A percentile compares a stretch with the other conserved stretches of the same genome.
These are phyloP conservation scores for Quercus ilex DNA, from an alignment of 306 rosid genomes.

Conservation along the genomic window DNA sequence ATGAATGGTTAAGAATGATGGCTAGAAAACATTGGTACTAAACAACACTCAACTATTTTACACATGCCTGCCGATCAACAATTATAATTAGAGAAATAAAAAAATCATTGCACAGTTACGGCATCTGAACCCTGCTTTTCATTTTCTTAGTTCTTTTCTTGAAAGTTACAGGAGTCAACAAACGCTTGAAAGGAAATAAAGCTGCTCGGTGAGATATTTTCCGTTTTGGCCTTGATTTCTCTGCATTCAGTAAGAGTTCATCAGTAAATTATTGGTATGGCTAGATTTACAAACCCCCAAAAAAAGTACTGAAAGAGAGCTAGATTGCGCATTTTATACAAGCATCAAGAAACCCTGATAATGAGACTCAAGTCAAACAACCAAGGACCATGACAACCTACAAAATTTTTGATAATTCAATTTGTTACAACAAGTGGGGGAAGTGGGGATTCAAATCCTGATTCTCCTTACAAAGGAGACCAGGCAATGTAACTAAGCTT, in stretches of 20 bases:
- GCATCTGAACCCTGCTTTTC: constrained; percentile 31
- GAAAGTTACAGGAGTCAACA: constrained; percentile 38
- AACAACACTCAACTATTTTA: neutral
- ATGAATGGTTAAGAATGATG: neutral
- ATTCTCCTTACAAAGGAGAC: too few species aligned
- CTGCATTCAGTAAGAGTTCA: constrained; percentile 34
- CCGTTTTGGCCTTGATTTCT: constrained; percentile 35
- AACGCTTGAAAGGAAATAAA: constrained; percentile 48
- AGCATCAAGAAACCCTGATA: neutral
- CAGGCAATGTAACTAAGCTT: too few species aligned
- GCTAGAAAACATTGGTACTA: neutral
- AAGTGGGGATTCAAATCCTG: too few species aligned
- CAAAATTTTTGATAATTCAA: neutral
- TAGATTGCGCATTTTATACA: neutral
- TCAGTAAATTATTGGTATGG: neutral
- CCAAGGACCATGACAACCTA: neutral
- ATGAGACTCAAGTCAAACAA: too few species aligned
- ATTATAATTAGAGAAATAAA: neutral
- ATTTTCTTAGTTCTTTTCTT: constrained; percentile 56
- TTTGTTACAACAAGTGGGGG: too few species aligned
- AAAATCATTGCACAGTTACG: neutral
- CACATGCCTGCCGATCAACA: neutral
- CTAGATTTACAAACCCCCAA: neutral
- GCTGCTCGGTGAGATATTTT: constrained; percentile 27
- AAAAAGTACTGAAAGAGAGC: too few species aligned